These are phyloP conservation scores for Fusarium nisikadoi DNA, from an alignment of 2,329 filamentous ascomycete species.

Conservation along the genomic window DNA sequence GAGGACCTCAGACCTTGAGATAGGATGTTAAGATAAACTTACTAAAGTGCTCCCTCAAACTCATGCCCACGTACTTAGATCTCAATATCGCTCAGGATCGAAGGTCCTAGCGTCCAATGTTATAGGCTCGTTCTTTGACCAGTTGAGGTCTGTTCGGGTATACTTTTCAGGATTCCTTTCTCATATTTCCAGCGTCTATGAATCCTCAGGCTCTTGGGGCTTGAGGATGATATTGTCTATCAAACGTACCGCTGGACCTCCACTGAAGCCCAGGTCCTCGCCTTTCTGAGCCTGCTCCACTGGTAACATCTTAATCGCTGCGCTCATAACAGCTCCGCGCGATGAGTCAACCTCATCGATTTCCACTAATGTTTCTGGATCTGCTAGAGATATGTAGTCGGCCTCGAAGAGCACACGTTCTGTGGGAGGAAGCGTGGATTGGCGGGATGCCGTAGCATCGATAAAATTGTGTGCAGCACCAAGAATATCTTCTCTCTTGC, in stretches of 20 bases:
- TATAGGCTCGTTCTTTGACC: constrained; percentile 18
- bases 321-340: constrained; percentile 85
- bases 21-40: neutral
- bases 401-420: constrained; percentile 80
- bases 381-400: constrained; percentile 92
- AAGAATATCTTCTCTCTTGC: constrained; percentile 74
- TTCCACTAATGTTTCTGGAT: constrained; percentile 86
- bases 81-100: neutral
- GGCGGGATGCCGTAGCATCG: constrained; percentile 65
- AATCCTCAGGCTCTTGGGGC: constrained; percentile 45
- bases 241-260: constrained; percentile 80
- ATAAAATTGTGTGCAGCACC: constrained; percentile 73
- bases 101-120: neutral
- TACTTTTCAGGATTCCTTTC: constrained; percentile 8
- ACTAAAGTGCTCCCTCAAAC: neutral
- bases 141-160: constrained; percentile 32
- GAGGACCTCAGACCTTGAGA: neutral
- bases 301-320: constrained; percentile 88
- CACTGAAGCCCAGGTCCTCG: constrained; percentile 79
- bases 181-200: constrained; percentile 9
- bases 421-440: constrained; percentile 67
- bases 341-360: constrained; percentile 74
- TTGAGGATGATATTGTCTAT: constrained; percentile 91
- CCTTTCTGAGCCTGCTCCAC: constrained; percentile 75
- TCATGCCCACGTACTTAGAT: neutral